Evolutionary conservation across 805 yeast genomes (phyloP), one percentile per base, ranked within the genome.

Genomic region (Alloascoidea hylecoeti): DNA sequence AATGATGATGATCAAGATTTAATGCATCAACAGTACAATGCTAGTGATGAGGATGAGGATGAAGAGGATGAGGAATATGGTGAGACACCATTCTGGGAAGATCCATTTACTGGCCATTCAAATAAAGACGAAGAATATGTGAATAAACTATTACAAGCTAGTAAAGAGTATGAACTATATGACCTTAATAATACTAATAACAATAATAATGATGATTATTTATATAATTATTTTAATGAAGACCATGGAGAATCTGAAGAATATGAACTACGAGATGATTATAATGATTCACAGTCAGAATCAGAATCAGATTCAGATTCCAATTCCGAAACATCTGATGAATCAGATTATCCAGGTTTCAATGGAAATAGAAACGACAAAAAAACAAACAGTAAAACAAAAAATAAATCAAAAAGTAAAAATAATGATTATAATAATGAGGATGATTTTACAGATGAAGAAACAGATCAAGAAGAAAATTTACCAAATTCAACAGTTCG

Each of bases 401-500:
- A n/a, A 9, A 9, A 23, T n/a, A n/a, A n/a, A 9, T 9, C 13
- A 9, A 23, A 23, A 23, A 23, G 13, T 23, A n/a, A 9, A 9
- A 9, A n/a, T 9, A n/a, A 23, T 9, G 30, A 23, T 23, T 9
- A n/a, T n/a, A n/a, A 23, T 9, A 9, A 9, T 9, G 30, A 23
- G n/a, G 30, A 23, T 23, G 30, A n/a, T 9, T 23, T 23, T n/a
- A 74, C 75, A 46, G 84, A 82, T 34, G 86, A 80, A 46, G 77
- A 84, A 6, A 82, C 94, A 0, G 94, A 82, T 53, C 86, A 78
- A 41, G 94, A 82, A 50, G 66, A 69, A 12, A 62, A 73, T n/a
- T 53, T 82, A 35, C 88, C 89, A 6, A 66, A 66, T 6, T 66
- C 74, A 9, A 61, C 75, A 1, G 59, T 69, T n/a, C 9, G n/a